These are phyloP conservation scores for Grosmannia huntii DNA, from an alignment of 2,329 filamentous ascomycete genomes.

Conservation along the genomic window DNA sequence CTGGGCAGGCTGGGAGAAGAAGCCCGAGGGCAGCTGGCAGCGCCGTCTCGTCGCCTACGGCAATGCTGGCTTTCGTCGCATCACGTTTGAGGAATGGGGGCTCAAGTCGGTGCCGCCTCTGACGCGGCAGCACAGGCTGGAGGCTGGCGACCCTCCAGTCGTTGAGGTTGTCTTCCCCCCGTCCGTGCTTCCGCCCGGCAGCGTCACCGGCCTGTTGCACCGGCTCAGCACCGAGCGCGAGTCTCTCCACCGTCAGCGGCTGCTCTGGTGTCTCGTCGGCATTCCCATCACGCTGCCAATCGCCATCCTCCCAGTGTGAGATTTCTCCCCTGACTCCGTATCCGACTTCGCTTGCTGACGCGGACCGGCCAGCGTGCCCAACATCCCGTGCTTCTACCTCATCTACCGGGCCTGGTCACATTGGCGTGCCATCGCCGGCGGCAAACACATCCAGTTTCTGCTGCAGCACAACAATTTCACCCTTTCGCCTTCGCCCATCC, in stretches of 20 bases:
- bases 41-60: conserved; percentile 75
- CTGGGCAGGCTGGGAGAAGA: conserved; percentile 82
- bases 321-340: neutral
- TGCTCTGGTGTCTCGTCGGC: conserved; percentile 69
- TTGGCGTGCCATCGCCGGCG: conserved; percentile 75
- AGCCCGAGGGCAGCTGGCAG: conserved; percentile 68
- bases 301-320: conserved; percentile 75
- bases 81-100: conserved; percentile 96
- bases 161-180: conserved; percentile 68
- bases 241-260: conserved; percentile 57
- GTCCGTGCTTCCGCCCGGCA: conserved; percentile 50
- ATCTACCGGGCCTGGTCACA: conserved; percentile 86
- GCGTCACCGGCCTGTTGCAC: conserved; percentile 52
- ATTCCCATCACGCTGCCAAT: conserved; percentile 79
- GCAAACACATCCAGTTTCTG: conserved; percentile 73
- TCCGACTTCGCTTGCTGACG: neutral
- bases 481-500: conserved; percentile 48
- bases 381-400: conserved; percentile 94
- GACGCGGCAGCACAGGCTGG: conserved; percentile 46
- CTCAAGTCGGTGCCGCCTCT: conserved; percentile 87
- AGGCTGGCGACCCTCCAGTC: conserved; percentile 33
- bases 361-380: conserved; percentile 53
- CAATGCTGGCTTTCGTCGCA: conserved; percentile 71
- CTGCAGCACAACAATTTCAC: conserved; percentile 59
- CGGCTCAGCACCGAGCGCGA: conserved; percentile 70